Conservation (phyloP, 805 yeast species). For the Metschnikowia cerradonensis region DNA sequence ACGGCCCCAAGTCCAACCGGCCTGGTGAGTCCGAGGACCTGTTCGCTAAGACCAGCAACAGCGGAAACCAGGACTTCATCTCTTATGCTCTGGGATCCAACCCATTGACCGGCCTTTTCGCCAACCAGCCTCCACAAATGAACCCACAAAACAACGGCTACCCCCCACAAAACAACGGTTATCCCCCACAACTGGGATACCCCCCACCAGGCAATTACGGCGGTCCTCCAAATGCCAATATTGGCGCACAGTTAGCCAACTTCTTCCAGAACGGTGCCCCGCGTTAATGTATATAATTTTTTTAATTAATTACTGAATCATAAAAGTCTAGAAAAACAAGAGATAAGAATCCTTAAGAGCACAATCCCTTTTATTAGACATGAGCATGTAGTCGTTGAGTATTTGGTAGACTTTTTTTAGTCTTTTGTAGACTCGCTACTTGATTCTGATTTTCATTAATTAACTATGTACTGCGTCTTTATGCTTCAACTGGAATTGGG, state of each 20-base stretch:
- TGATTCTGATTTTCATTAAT: neutral
- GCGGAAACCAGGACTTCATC: conserved; percentile 35
- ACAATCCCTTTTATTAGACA: too few relatives aligned
- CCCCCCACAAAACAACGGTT: conserved; percentile 8
- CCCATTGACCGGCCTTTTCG: conserved; percentile 49
- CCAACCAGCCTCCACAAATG: conserved; percentile 18
- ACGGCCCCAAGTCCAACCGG: conserved; percentile 77
- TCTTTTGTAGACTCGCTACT: too few relatives aligned
- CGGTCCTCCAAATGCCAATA: conserved; percentile 23
- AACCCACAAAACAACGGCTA: conserved; percentile 6
- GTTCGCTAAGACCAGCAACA: conserved; percentile 34
- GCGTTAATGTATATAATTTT: neutral
- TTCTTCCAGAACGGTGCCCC: conserved; percentile 28
- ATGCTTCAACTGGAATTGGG: conserved; percentile 19
- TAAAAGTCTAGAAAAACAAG: neutral
- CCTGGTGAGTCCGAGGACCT: conserved; percentile 53
- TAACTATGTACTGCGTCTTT: conserved; percentile 2
- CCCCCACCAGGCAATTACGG: conserved; percentile 11
- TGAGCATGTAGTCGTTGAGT: too few relatives aligned
- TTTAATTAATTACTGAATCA: neutral
- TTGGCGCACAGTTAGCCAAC: conserved; percentile 37
- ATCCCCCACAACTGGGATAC: conserved; percentile 11
- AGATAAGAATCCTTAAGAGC: too few relatives aligned
- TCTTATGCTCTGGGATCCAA: conserved; percentile 35
- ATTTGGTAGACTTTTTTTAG: too few relatives aligned